These are phyloP conservation scores for Bombardia bombarda DNA, from an alignment of 495 filamentous ascomycete genomes.

Conservation along the genomic window DNA sequence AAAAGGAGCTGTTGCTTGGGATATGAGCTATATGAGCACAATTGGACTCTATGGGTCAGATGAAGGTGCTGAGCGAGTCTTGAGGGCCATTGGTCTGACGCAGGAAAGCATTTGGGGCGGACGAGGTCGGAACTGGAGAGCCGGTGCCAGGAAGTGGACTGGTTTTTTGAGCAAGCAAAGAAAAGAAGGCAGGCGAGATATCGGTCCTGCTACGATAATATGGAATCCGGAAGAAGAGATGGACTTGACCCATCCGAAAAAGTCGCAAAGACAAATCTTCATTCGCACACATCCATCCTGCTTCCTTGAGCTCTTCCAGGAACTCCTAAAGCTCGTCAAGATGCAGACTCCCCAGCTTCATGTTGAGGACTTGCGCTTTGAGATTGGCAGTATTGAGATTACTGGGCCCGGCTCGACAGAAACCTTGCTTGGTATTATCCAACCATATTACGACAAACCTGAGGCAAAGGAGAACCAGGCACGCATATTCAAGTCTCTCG, in stretches of 20 bases:
- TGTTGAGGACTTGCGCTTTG: conserved; percentile 86
- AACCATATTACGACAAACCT: conserved; percentile 36
- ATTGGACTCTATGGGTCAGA: conserved; percentile 66
- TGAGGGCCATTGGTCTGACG: conserved; percentile 55
- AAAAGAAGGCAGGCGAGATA: conserved; percentile 43
- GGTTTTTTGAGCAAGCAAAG: conserved; percentile 56
- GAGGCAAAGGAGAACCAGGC: conserved; percentile 36
- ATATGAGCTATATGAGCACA: conserved; percentile 91
- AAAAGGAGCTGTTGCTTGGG: conserved; percentile 67
- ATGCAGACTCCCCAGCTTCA: conserved; percentile 62
- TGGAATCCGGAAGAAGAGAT: conserved; percentile 43
- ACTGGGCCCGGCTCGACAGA: conserved; percentile 80
- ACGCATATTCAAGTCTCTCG: conserved; percentile 53
- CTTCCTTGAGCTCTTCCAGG: conserved; percentile 77
- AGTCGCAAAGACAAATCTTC: conserved; percentile 51
- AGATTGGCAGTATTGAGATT: conserved; percentile 89
- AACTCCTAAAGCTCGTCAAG: conserved; percentile 62
- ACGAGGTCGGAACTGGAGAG: conserved; percentile 64
- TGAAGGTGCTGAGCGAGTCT: conserved; percentile 51
- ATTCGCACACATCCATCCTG: conserved; percentile 81
- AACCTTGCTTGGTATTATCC: conserved; percentile 63
- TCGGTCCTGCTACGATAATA: conserved; percentile 71
- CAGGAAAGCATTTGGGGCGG: conserved; percentile 51
- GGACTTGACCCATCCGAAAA: conserved; percentile 21
- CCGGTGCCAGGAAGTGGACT: conserved; percentile 60